Conservation (phyloP, 2,329 filamentous ascomycete genomes). For the Ceratocystis variospora region DNA sequence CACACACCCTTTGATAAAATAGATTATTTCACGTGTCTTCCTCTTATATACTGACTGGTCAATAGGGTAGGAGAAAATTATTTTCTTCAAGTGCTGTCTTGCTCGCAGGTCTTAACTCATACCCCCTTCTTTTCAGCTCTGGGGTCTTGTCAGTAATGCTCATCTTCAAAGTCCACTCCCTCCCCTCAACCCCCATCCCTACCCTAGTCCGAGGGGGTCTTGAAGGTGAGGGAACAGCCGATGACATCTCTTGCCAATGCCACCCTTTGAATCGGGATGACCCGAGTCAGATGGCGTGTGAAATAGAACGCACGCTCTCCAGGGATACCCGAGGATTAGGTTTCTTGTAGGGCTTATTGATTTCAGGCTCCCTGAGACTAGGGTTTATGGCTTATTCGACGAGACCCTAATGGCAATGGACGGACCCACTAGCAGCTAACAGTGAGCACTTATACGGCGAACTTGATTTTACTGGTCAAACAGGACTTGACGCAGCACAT, state of each 20-base stretch:
- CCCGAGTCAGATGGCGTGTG: not conserved
- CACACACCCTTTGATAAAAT: not conserved
- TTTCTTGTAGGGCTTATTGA: not conserved
- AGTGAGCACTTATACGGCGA: not conserved
- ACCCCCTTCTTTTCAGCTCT: slow-evolving; percentile 6
- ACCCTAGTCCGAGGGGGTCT: not conserved
- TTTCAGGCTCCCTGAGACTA: not conserved
- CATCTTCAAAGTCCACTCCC: not conserved
- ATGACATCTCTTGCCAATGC: not conserved
- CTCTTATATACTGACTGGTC: not conserved
- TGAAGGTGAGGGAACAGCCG: not conserved
- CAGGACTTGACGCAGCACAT: not conserved
- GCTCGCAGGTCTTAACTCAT: not conserved
- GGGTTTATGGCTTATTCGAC: not conserved
- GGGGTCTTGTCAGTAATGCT: not conserved
- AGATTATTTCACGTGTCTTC: not conserved
- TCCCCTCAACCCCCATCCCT: not conserved
- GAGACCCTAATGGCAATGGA: not conserved
- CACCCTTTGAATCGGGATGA: not conserved
- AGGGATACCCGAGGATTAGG: not conserved
- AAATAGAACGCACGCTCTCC: not conserved
- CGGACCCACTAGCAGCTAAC: not conserved
- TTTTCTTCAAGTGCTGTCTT: not conserved
- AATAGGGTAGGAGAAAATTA: not conserved
- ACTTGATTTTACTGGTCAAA: not conserved